phyloP scores from a whole-genome alignment of 306 rosid genomes.

The Prunus armeniaca region DNA sequence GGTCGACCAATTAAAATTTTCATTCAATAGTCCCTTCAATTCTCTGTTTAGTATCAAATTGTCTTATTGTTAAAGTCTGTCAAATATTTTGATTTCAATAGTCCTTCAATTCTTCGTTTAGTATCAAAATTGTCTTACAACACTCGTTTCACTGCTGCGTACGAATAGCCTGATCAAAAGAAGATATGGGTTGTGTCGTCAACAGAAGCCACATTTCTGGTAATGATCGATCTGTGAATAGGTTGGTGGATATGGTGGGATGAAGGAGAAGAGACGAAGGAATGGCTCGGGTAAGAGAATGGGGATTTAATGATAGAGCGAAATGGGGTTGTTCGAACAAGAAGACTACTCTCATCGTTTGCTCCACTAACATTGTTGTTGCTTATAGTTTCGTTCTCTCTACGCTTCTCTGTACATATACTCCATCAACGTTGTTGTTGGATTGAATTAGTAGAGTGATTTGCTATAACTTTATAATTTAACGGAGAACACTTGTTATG shows the following conservation, averaged over 20 bases:
- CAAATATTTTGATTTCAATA: too few species aligned
- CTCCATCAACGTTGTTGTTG: conserved; percentile 26
- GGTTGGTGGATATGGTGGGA: conserved; percentile 58
- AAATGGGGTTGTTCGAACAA: conserved; percentile 74
- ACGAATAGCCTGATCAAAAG: not conserved
- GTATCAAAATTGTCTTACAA: too few species aligned
- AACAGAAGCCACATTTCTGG: not conserved
- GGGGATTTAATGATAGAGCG: conserved; percentile 58
- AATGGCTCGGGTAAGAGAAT: conserved; percentile 75
- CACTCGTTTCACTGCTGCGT: too few species aligned
- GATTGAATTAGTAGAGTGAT: not conserved
- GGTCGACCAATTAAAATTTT: too few species aligned
- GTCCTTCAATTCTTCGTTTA: too few species aligned
- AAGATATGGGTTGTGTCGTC: not conserved
- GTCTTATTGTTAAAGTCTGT: too few species aligned
- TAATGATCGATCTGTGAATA: conserved; percentile 19
- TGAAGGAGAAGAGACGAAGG: conserved; percentile 60
- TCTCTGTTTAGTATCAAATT: too few species aligned
- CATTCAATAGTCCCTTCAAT: too few species aligned
- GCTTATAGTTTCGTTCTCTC: conserved; percentile 80
- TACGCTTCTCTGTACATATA: conserved; percentile 83
- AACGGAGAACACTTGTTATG: conserved; percentile 2
- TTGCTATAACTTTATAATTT: not conserved
- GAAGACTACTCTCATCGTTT: conserved; percentile 69
- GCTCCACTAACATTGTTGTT: conserved; percentile 79